Conservation (phyloP, 2,329 filamentous ascomycete genomes). For the Ambrosiella xylebori region DNA sequence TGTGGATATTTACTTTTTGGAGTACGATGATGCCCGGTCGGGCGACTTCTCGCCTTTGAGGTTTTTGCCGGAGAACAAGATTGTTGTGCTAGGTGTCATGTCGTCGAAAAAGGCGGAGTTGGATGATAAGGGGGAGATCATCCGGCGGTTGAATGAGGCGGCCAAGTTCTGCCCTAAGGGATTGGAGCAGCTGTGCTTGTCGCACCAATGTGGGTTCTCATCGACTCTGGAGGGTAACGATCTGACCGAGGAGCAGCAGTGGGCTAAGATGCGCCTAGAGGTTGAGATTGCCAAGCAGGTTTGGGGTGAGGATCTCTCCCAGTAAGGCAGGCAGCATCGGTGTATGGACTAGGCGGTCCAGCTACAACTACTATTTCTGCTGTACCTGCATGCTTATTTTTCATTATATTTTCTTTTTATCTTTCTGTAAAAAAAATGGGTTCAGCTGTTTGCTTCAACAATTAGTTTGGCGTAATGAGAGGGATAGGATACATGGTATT, state of each 20-base stretch:
- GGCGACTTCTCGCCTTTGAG: slow-evolving; percentile 45
- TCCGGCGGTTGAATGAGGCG: slow-evolving; percentile 35
- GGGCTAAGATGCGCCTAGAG: slow-evolving; percentile 52
- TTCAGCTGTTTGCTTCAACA: background rate
- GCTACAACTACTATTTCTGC: background rate
- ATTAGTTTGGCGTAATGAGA: background rate
- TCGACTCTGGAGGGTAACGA: slow-evolving; percentile 50
- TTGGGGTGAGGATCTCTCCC: slow-evolving; percentile 26
- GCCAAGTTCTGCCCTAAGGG: slow-evolving; percentile 51
- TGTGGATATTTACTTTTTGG: slow-evolving; percentile 44
- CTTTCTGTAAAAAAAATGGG: background rate
- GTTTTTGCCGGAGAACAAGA: slow-evolving; percentile 40
- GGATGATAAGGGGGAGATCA: slow-evolving; percentile 38
- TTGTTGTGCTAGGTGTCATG: slow-evolving; percentile 43
- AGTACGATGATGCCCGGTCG: slow-evolving; percentile 41
- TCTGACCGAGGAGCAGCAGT: slow-evolving; percentile 51
- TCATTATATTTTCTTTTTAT: background rate
- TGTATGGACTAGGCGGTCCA: background rate
- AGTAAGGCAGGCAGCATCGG: background rate
- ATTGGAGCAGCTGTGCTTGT: slow-evolving; percentile 46
- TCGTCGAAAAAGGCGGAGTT: slow-evolving; percentile 42
- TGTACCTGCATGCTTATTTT: background rate
- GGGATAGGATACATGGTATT: background rate
- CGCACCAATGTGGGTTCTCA: slow-evolving; percentile 49
- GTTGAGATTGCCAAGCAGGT: slow-evolving; percentile 47